Evolutionary conservation across 768 basidiomycete species (phyloP), one percentile per base, ranked within the genome.

Genomic region (Tricholoma terreum): DNA sequence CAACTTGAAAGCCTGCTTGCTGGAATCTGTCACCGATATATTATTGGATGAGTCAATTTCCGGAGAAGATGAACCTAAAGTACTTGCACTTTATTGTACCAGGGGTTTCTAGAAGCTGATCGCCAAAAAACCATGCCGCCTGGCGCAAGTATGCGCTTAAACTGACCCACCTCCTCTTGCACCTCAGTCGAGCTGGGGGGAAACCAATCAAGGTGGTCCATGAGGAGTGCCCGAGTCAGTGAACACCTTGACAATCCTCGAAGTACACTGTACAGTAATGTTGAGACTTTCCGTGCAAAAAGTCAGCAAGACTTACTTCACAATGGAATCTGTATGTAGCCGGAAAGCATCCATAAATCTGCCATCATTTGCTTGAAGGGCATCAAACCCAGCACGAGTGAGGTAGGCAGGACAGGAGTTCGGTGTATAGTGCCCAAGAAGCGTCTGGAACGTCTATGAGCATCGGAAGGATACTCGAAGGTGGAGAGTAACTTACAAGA

Each of bases 161-260:
- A 76, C 61, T 86, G 80, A 1, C 66, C 63, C 17, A 86, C 75
- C 65, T 89, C 86, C 34, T 79, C 76, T 34, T 83, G 79, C 1
- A 75, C 71, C 8, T 80, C 77, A 36, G 69, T 67, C 14, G 79
- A 73, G 3, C 78, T 76, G 0, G 82, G 82, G 0, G 76, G 61
- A 52, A 84, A 81, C 77, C 80, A 84, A 61, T 86, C 85, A 50
- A 87, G 75, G 50, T 84, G 84, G 67, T 90, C 88, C 88, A 89
- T 89, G 56, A 89, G 75, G 27, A 89, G 78, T 10, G 82, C 80
- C 24, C 84, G 80, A 33, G 85, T 88, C 45, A 88, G 73, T 6
- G 80, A 81, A 31, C 71, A 71, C 43, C 54, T 54, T 8, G 63
- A 55, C 34, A 76, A 59, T 33, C 75, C 73, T 19, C 65, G 70